These are phyloP conservation scores for Penstemon eatonii DNA, from an alignment of 257 asterid genomes.

Conservation along the genomic window DNA sequence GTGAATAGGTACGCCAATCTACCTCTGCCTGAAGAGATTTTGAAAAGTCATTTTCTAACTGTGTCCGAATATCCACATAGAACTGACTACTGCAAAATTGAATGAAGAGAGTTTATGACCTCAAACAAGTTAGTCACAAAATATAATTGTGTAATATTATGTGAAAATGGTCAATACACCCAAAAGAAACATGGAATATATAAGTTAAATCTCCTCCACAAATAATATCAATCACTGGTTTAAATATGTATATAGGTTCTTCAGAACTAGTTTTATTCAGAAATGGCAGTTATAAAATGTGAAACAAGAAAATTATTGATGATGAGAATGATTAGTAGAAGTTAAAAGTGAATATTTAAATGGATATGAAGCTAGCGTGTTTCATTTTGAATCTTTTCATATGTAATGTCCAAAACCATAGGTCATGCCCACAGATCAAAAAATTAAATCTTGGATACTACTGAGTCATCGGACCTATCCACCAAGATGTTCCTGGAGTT, in stretches of 20 bases:
- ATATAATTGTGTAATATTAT: not conserved
- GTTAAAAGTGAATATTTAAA: not conserved
- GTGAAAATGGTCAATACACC: conserved; percentile 1
- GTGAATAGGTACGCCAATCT: not conserved
- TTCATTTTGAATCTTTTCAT: not conserved
- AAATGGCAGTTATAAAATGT: too few species aligned
- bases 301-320: not conserved
- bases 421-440: not conserved
- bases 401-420: too few species aligned
- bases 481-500: too few species aligned
- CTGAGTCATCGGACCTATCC: too few species aligned
- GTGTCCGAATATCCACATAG: conserved; percentile 64
- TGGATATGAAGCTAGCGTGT: not conserved
- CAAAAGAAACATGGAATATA: not conserved
- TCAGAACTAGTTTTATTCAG: not conserved
- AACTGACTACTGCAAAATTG: conserved; percentile 76
- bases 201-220: not conserved
- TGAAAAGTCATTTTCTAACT: conserved; percentile 82
- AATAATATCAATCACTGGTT: conserved; percentile 12
- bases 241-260: not conserved
- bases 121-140: conserved; percentile 7
- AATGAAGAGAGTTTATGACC: conserved; percentile 8
- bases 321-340: not conserved
- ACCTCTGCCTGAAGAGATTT: conserved; percentile 91
- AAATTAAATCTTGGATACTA: not conserved